These are phyloP conservation scores for Neofusicoccum kwambonambiense DNA, from an alignment of 2,329 filamentous ascomycete species.

Conservation along the genomic window DNA sequence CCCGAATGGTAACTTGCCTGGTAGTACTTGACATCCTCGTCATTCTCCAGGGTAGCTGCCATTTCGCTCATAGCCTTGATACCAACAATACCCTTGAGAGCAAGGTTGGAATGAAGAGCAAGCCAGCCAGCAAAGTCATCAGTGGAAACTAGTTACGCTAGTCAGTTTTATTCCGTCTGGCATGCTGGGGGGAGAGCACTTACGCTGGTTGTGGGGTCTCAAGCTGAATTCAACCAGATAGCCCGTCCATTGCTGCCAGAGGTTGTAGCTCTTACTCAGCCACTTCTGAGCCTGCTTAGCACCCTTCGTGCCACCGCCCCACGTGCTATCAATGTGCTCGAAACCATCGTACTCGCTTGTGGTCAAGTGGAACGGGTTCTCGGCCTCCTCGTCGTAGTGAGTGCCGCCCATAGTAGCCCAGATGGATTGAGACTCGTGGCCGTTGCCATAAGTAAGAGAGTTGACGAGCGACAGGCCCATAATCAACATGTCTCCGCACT, in stretches of 20 bases:
- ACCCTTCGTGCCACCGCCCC: conserved; percentile 56
- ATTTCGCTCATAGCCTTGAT: conserved; percentile 76
- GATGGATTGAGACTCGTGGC: conserved; percentile 56
- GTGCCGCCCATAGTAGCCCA: conserved; percentile 51
- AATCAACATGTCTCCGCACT: conserved; percentile 80
- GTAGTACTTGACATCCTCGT: conserved; percentile 59
- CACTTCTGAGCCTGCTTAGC: conserved; percentile 60
- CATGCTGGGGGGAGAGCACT: conserved; percentile 22
- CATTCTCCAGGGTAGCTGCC: conserved; percentile 60
- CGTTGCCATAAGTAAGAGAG: conserved; percentile 63
- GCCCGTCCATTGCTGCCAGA: conserved; percentile 75
- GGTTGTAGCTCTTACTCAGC: conserved; percentile 66
- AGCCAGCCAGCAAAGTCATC: conserved; percentile 82
- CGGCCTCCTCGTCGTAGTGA: conserved; percentile 24
- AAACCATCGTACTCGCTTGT: conserved; percentile 53
- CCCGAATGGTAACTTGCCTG: conserved; percentile 35
- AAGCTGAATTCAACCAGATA: conserved; percentile 75
- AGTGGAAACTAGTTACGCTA: conserved; percentile 60
- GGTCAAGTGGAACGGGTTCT: conserved; percentile 49
- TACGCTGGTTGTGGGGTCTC: conserved; percentile 70
- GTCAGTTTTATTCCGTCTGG: not conserved
- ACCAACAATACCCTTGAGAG: conserved; percentile 79
- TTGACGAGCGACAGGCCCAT: conserved; percentile 78
- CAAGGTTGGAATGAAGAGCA: conserved; percentile 76
- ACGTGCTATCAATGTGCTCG: conserved; percentile 60